Evolutionary conservation across 805 yeast genomes (phyloP).

Genomic region (Teunomyces stri): DNA sequence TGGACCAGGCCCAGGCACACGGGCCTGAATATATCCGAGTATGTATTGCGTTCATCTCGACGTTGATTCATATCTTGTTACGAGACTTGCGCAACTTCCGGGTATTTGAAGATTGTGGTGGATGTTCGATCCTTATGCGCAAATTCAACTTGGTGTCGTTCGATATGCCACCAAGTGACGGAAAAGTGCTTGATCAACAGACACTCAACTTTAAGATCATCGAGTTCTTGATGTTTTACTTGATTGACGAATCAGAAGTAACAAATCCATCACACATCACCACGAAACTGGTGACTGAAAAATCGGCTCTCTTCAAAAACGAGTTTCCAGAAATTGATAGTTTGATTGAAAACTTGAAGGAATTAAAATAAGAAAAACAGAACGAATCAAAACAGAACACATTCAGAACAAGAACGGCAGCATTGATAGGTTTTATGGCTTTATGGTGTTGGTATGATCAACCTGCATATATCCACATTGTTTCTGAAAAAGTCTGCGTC

Average conservation of each 20-base stretch:
- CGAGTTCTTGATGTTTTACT: slow-evolving; percentile 67
- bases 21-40: slow-evolving; percentile 10
- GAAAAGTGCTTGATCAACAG: slow-evolving; percentile 29
- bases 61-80: slow-evolving; percentile 57
- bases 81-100: slow-evolving; percentile 57
- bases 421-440: too few relatives aligned
- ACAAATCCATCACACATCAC: slow-evolving; percentile 1
- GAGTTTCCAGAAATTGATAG: slow-evolving; percentile 41
- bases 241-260: slow-evolving; percentile 55
- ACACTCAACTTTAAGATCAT: slow-evolving; percentile 60
- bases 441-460: too few relatives aligned
- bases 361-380: slow-evolving; percentile 20
- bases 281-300: slow-evolving; percentile 17
- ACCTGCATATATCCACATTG: neutral
- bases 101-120: slow-evolving; percentile 54
- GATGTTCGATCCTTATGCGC: slow-evolving; percentile 51
- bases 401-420: too few relatives aligned
- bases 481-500: slow-evolving; percentile 1
- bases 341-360: slow-evolving; percentile 34
- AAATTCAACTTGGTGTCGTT: slow-evolving; percentile 21
- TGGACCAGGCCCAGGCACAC: slow-evolving; percentile 12
- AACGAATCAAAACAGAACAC: too few relatives aligned
- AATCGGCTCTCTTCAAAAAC: slow-evolving; percentile 32
- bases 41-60: slow-evolving; percentile 43
- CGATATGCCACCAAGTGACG: neutral